Conservation (phyloP, 1,284 basidiomycete species). For the Sparassis latifolia region DNA sequence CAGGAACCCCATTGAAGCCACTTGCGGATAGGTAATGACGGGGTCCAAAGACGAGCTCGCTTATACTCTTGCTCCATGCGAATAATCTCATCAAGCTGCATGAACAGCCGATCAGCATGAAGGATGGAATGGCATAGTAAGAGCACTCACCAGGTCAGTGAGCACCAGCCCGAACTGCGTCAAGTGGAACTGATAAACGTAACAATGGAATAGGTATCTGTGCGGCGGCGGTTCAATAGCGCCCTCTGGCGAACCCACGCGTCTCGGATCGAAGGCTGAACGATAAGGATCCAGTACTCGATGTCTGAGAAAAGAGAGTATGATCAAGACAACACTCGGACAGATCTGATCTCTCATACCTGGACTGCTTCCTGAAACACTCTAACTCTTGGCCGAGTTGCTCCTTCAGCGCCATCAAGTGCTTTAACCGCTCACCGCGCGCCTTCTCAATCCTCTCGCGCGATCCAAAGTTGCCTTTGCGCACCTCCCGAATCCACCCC, state of each 20-base stretch:
- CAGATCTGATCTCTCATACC: constrained; percentile 31
- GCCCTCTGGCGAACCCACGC: constrained; percentile 24
- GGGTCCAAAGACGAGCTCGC: constrained; percentile 61
- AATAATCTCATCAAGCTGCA: constrained; percentile 48
- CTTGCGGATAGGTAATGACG: constrained; percentile 38
- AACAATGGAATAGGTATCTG: constrained; percentile 61
- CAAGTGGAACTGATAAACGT: constrained; percentile 57
- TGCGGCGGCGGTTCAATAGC: constrained; percentile 42
- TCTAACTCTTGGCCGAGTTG: constrained; percentile 36
- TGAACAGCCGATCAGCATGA: neutral
- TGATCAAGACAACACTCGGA: constrained; percentile 4
- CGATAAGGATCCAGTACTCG: constrained; percentile 68
- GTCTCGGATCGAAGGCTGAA: constrained; percentile 47
- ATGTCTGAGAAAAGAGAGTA: constrained; percentile 33
- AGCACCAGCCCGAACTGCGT: constrained; percentile 22
- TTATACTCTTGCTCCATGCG: constrained; percentile 49
- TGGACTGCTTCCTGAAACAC: constrained; percentile 43
- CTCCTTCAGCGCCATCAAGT: constrained; percentile 32
- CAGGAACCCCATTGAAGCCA: constrained; percentile 38
- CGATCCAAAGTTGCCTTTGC: constrained; percentile 34
- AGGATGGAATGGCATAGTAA: neutral
- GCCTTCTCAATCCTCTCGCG: constrained; percentile 28
- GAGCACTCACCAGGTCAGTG: constrained; percentile 21
- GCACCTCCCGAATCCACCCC: constrained; percentile 45
- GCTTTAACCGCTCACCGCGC: constrained; percentile 27